Evolutionary conservation across 2,329 filamentous ascomycete genomes (phyloP).

Genomic region (Verticillium longisporum): DNA sequence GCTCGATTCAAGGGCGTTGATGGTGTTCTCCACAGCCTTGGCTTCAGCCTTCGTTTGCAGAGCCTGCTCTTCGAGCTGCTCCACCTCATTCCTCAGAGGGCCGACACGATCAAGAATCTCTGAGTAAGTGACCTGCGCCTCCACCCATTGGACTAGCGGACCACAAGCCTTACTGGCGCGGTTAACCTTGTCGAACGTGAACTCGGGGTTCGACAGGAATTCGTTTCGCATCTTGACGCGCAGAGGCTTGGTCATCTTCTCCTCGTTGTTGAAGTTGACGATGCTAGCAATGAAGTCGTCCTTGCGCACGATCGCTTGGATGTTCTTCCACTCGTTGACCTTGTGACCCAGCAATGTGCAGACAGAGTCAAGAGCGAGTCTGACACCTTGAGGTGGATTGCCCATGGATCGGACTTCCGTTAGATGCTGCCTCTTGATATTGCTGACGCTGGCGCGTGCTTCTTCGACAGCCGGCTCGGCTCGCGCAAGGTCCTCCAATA

Average conservation of each 20-base stretch:
- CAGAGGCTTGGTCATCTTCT: conserved; percentile 79
- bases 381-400: conserved; percentile 84
- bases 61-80: conserved; percentile 78
- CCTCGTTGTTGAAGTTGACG: conserved; percentile 93
- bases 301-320: conserved; percentile 78
- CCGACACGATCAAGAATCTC: conserved; percentile 93
- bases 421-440: conserved; percentile 95
- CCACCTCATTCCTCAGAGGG: conserved; percentile 84
- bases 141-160: conserved; percentile 93
- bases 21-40: conserved; percentile 82
- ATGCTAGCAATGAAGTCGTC: conserved; percentile 99
- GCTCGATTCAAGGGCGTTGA: conserved; percentile 76
- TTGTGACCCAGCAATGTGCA: conserved; percentile 91
- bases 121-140: conserved; percentile 96
- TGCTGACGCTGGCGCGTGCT: conserved; percentile 92
- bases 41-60: conserved; percentile 91
- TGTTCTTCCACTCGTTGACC: conserved; percentile 83
- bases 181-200: conserved; percentile 94
- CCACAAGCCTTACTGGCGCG: conserved; percentile 95
- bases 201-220: conserved; percentile 87
- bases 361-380: conserved; percentile 90
- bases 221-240: conserved; percentile 88
- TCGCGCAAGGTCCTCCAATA: conserved; percentile 78
- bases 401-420: conserved; percentile 97
- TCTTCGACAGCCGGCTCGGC: conserved; percentile 91